Base-by-base conservation (phyloP, 2,329 filamentous ascomycete species). In the Exophiala bonariae region DNA sequence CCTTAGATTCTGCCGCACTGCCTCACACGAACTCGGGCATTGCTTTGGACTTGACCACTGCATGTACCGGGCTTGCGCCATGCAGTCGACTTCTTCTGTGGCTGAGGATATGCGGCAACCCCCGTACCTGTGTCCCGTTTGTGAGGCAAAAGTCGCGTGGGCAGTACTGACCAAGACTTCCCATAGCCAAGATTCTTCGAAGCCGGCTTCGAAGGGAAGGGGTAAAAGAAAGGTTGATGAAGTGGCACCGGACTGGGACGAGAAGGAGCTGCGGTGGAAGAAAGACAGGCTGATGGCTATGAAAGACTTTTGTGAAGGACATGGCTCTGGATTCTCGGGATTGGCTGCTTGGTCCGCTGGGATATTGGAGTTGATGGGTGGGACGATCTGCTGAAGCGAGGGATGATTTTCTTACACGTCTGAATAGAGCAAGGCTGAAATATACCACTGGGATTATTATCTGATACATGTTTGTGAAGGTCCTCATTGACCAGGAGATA, bases 21-120 rank as follows among this genome's bases (percentile, higher is more conserved):
- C 76, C 1, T 74, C 74, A 2, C 85, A 87, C 59, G 84, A 88
- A 58, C 64, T 87, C 0, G 80, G 82, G 0, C 85, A 87, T 61
- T 87, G 83, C 58, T 75, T 88, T 30, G 81, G 79, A 0, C 71
- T 88, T 11, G 83, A 65, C 6, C 84, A 88, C 60, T 88, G 85
- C 59, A 67, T 77, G 16, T 65, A 50, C 38, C 56, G 81, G 55
- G 80, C 82, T 0, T 86, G 82, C 55, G 70, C 74, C 2, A 83
- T 85, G 81, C 82, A 86, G 59, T 74, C 78, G 3, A 81, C 79
- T 1, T 74, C 76, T 0, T 70, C 73, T 1, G 67, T 83, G 31
- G 67, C 64, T 0, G 83, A 86, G 61, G 82, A 85, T 58, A 68
- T 74, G 2, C 66, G 81, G 33, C 81, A 85, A 58, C 81, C 82